These are phyloP conservation scores for Angophora floribunda DNA, from an alignment of 345 rosid species.

Conservation along the genomic window DNA sequence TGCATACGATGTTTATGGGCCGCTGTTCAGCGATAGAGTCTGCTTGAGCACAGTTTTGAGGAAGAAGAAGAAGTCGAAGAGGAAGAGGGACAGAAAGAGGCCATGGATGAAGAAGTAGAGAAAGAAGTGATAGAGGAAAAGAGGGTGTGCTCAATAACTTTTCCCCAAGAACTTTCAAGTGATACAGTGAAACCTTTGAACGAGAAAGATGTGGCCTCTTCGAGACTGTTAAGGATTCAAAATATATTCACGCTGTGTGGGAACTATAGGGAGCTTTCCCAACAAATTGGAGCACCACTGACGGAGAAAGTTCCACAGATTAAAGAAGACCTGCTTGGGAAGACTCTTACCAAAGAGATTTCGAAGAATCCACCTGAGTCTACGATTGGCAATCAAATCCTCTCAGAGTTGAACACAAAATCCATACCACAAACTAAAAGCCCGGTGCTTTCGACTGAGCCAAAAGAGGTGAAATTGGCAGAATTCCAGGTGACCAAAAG, in stretches of 20 bases:
- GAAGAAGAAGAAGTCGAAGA: constrained; percentile 62
- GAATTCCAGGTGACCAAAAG: neutral
- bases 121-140: constrained; percentile 77
- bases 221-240: constrained; percentile 61
- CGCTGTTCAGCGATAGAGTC: constrained; percentile 41
- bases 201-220: constrained; percentile 38
- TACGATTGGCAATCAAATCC: neutral
- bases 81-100: constrained; percentile 12
- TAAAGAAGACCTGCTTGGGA: neutral
- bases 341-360: neutral
- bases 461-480: neutral
- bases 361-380: constrained; percentile 4
- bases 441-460: neutral
- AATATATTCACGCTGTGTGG: constrained; percentile 94
- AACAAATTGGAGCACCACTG: constrained; percentile 34
- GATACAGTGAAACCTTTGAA: neutral
- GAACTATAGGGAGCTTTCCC: constrained; percentile 79
- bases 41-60: constrained; percentile 84
- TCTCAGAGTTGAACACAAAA: neutral
- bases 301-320: neutral
- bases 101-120: constrained; percentile 58
- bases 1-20: constrained; percentile 22
- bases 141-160: constrained; percentile 31
- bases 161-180: neutral
- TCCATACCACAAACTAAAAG: neutral